Base-by-base conservation (phyloP, 2,329 filamentous ascomycete genomes). In the Neofusicoccum parvum region DNA sequence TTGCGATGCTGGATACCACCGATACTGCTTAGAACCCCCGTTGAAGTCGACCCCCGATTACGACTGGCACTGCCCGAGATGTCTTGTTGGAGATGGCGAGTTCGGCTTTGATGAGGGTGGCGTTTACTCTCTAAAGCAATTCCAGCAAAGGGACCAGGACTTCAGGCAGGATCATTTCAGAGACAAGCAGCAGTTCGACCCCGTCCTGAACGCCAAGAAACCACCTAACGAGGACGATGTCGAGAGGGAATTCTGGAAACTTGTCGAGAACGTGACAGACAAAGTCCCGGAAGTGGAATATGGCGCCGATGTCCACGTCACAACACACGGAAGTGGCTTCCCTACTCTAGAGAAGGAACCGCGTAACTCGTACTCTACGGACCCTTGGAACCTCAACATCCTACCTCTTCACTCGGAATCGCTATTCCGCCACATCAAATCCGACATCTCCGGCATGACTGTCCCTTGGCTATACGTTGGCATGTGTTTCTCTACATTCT, bases 401-500 rank as follows among this genome's bases (percentile, higher is more conserved):
- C 85, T 98, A 67, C 95, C 95, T 0, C 88, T 98, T 62, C 90
- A 97, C 69, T 88, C 90, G 0, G 94, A 98, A 62, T 97, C 94
- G 54, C 82, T 99, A 0, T 99, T 99, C 81, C 88, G 94, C 56
- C 92, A 99, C 72, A 98, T 99, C 82, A 98, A 98, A 77, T 92
- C 94, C 0, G 95, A 99, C 74, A 96, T 99, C 62, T 98, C 95
- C 1, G 95, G 95, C 43, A 99, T 99, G 95, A 99, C 95, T 0
- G 94, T 99, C 7, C 95, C 95, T 0, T 99, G 95, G 95, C 88
- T 99, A 3, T 99, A 99, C 74, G 95, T 99, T 3, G 95, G 95
- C 68, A 99, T 99, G 95, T 96, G 96, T 45, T 99, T 99, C 76
- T 99, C 95, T 0, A 98, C 95, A 0, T 99, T 99, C 74, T 99